Evolutionary conservation across 2,329 filamentous ascomycete species (phyloP), one percentile per base, ranked within the genome.

Genomic region (Immersiporthe knoxdaviesiana): DNA sequence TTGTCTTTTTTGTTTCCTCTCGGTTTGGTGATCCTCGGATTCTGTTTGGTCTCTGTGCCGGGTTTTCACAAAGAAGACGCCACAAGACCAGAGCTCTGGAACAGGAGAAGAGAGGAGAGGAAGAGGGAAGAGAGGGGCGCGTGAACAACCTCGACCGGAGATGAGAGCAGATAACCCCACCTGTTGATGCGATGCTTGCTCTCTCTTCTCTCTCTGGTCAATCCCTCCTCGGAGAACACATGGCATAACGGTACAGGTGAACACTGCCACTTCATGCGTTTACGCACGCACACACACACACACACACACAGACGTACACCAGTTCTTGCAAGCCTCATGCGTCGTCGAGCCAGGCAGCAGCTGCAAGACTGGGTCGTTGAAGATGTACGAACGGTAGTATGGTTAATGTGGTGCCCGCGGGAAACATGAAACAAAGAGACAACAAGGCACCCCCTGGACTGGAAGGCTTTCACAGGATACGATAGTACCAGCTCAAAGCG

Each of bases 181-280:
- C 5, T 12, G 35, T 7, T 56, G 52, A 56, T 16, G 52, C 52
- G 44, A 47, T n/a, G 3, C 21, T n/a, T n/a, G 3, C 21, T n/a
- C 21, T 47, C 7, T 21, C 27, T 6, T 2, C 14, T 12, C 12
- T 30, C 27, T 30, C n/a, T n/a, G n/a, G n/a, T n/a, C n/a, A n/a
- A n/a, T n/a, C n/a, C n/a, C n/a, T n/a, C n/a, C n/a, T n/a, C 7
- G 21, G 47, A 12, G 24, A 18, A 24, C 4, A 3, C 14, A 24
- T 11, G 14, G 32, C 56, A 59, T 37, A 18, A 59, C 21, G 12
- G 30, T 16, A 59, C 10, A 12, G 44, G 32, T 30, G 35, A 24
- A n/a, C 63, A 58, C 50, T 30, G 63, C 63, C 63, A 65, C 63
- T 27, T 65, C 35, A 65, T 65, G 63, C 50, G 2, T 18, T 65